phyloP scores from a whole-genome alignment of 768 basidiomycete species.

The Boletellus emodensis region DNA sequence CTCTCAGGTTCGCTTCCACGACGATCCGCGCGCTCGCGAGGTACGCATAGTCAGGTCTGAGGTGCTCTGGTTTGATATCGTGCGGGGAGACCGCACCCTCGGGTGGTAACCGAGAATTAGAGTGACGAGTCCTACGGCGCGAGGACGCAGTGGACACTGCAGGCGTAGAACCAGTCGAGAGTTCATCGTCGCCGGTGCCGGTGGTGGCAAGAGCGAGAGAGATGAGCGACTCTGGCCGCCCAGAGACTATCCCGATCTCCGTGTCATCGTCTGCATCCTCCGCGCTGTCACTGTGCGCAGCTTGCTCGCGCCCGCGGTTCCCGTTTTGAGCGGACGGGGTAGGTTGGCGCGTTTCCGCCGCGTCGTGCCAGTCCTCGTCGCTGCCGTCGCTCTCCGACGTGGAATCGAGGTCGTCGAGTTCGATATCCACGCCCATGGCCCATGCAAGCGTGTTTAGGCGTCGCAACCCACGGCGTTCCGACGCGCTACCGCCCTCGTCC shows the following conservation, averaged over 20 bases:
- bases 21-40: slow-evolving; percentile 48
- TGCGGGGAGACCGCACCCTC: slow-evolving; percentile 15
- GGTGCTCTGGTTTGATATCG: slow-evolving; percentile 27
- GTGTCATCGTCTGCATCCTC: slow-evolving; percentile 7
- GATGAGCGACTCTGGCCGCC: slow-evolving; percentile 8
- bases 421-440: slow-evolving; percentile 14
- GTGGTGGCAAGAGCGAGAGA: slow-evolving; percentile 5
- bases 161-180: not conserved
- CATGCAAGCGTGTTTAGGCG: slow-evolving; percentile 16
- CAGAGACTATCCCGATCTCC: slow-evolving; percentile 9
- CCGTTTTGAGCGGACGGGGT: not conserved
- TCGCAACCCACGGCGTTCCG: not conserved
- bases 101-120: slow-evolving; percentile 11
- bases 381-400: slow-evolving; percentile 13
- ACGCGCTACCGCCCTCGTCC: not conserved
- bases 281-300: not conserved
- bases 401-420: slow-evolving; percentile 6
- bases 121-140: slow-evolving; percentile 17
- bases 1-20: slow-evolving; percentile 49
- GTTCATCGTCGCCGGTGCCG: not conserved
- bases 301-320: not conserved
- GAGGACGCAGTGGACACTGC: slow-evolving; percentile 4
- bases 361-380: slow-evolving; percentile 24
- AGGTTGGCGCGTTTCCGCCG: not conserved
- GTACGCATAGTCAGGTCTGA: slow-evolving; percentile 48